A percentile compares a stretch with the other conserved stretches of the same genome.
Evolutionary conservation across 2,329 filamentous ascomycete genomes (phyloP).

Genomic region (Daldinia sp.): DNA sequence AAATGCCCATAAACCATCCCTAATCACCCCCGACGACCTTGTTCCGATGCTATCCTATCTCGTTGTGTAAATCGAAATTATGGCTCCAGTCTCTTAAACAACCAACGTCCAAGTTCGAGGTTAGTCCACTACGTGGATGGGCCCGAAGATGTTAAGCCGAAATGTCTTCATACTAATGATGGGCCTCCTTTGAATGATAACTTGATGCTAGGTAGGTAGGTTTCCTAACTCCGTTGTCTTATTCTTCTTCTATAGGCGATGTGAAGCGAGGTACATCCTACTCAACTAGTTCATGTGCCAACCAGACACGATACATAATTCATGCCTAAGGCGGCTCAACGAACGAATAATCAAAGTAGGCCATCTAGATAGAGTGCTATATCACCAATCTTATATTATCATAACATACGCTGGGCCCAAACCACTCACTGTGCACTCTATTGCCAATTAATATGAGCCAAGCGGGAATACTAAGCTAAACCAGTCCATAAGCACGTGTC

Average conservation of each 20-base stretch:
- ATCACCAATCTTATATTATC: neutral
- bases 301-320: no score
- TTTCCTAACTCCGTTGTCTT: neutral
- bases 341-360: neutral
- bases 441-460: neutral
- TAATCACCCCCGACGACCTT: neutral
- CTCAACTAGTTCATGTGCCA: neutral
- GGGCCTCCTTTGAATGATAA: neutral
- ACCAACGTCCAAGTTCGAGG: neutral
- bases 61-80: neutral
- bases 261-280: neutral
- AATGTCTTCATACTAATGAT: neutral
- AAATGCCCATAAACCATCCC: conserved; percentile 11
- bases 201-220: neutral
- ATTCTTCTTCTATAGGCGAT: neutral
- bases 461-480: neutral
- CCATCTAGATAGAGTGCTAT: neutral
- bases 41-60: conserved; percentile 4
- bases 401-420: no score
- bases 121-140: neutral
- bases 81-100: neutral
- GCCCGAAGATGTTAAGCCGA: neutral
- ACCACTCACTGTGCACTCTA: neutral
- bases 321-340: no score
- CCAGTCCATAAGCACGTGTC: neutral